Evolutionary conservation across 1,139 yeast species (phyloP).

Genomic region (Pichia terricola): DNA sequence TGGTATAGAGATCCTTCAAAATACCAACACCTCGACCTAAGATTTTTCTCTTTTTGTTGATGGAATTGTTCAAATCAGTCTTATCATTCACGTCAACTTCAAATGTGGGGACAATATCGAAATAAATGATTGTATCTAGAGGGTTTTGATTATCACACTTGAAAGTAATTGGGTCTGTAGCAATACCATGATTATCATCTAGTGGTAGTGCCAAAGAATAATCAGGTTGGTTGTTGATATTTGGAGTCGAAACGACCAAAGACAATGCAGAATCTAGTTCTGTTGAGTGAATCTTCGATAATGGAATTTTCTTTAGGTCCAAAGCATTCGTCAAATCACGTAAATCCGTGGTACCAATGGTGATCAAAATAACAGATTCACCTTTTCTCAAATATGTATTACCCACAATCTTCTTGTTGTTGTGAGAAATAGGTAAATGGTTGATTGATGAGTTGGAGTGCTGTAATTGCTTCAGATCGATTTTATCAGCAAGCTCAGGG

Average conservation of each 20-base stretch:
- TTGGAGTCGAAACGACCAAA: constrained; percentile 53
- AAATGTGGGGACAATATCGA: constrained; percentile 92
- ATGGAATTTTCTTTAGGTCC: constrained; percentile 62
- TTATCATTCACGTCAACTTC: constrained; percentile 41
- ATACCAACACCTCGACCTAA: constrained; percentile 85
- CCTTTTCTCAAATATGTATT: constrained; percentile 60
- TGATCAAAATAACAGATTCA: constrained; percentile 63
- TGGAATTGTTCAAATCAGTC: constrained; percentile 3
- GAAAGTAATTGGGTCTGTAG: constrained; percentile 78
- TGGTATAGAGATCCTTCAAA: constrained; percentile 52
- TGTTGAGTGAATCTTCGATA: constrained; percentile 66
- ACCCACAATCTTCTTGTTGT: constrained; percentile 66
- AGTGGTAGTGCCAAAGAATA: constrained; percentile 71
- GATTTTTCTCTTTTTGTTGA: constrained; percentile 30
- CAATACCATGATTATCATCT: constrained; percentile 66
- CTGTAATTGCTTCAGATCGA: constrained; percentile 27
- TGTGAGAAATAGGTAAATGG: constrained; percentile 1
- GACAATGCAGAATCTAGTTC: constrained; percentile 86
- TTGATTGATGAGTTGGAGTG: constrained; percentile 2
- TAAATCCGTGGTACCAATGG: constrained; percentile 80
- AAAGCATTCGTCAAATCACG: constrained; percentile 55
- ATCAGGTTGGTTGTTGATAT: constrained; percentile 44
- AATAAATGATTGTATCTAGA: constrained; percentile 53
- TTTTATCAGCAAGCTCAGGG: constrained; percentile 8
- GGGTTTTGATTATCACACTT: constrained; percentile 46